Base-by-base conservation (phyloP, 2,329 filamentous ascomycete species). In the Fusarium cyanostomum region DNA sequence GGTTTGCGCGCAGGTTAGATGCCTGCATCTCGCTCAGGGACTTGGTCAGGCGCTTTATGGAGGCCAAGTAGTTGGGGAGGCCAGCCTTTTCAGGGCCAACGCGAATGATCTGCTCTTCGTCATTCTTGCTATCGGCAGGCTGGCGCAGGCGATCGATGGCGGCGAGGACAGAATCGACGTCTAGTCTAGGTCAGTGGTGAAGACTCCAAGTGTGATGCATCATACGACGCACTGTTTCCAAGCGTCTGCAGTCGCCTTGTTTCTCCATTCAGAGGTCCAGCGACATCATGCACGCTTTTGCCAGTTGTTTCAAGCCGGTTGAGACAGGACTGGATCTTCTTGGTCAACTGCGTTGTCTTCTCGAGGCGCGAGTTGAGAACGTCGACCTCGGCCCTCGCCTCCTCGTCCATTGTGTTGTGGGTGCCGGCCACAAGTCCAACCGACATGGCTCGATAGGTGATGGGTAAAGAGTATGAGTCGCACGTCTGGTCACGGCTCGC, bases 281-380 rank as follows among this genome's bases (percentile, higher is more conserved):
- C 93, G 10, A 96, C 94, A 73, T 97, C 92, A 71, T 92, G 90
- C 16, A 98, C 93, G 59, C 91, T 94, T 78, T 93, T 92, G 15
- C 94, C 95, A 50, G 92, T 96, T 33, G 89, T 87, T 71, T 98
- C 93, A 30, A 99, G 83, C 53, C 94, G 86, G 33, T 88, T 86
- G 67, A 97, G 84, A 48, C 92, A 96, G 26, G 91, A 90, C 77
- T 96, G 91, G 53, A 99, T 97, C 82, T 96, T 97, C 81, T 95
- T 97, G 28, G 93, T 97, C 74, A 98, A 85, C 73, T 92, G 88
- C 59, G 93, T 90, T 69, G 96, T 96, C 84, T 97, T 98, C 70
- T 96, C 92, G 62, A 98, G 87, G 34, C 88, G 83, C 51, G 87
- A 90, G 69, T 89, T 89, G 43, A 91, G 80, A 27, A 90, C 88